A percentile compares a stretch with the other conserved stretches of the same genome.
Evolutionary conservation across 257 asterid genomes (phyloP).

Genomic region (Rubia yunnanensis): DNA sequence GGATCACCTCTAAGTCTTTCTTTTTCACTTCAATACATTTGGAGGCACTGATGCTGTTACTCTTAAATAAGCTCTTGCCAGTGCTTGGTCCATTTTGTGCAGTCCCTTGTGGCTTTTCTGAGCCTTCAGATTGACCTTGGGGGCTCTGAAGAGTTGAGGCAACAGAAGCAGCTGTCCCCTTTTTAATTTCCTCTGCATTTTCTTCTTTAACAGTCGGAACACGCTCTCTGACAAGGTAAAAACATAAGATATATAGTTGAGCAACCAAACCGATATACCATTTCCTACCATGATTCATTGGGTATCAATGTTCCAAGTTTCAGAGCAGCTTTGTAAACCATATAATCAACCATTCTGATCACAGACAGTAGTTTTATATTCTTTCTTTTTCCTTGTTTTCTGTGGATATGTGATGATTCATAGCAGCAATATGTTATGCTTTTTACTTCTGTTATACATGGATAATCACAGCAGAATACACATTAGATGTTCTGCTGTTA

Average conservation of each 20-base stretch:
- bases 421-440: neutral
- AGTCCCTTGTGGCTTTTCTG: slow-evolving; percentile 23
- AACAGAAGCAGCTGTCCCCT: slow-evolving; percentile 56
- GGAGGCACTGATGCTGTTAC: slow-evolving; percentile 89
- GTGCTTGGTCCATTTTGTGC: slow-evolving; percentile 32
- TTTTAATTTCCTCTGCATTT: slow-evolving; percentile 31
- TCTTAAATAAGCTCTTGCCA: slow-evolving; percentile 85
- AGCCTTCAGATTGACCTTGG: slow-evolving; percentile 38
- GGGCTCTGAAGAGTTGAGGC: slow-evolving; percentile 60
- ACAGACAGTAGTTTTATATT: neutral
- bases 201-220: slow-evolving; percentile 79
- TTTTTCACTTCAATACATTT: slow-evolving; percentile 63
- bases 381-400: neutral
- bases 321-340: neutral
- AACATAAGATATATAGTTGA: neutral
- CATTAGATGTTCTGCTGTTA: neutral
- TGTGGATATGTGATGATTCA: neutral
- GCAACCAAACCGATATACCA: neutral
- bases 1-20: slow-evolving; percentile 49
- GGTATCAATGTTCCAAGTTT: neutral
- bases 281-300: neutral
- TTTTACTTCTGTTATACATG: neutral
- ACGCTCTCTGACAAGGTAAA: slow-evolving; percentile 54
- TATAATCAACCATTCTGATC: neutral
- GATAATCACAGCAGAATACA: neutral